Conservation (phyloP, 2,329 filamentous ascomycete species). For the Neonectria sp. region DNA sequence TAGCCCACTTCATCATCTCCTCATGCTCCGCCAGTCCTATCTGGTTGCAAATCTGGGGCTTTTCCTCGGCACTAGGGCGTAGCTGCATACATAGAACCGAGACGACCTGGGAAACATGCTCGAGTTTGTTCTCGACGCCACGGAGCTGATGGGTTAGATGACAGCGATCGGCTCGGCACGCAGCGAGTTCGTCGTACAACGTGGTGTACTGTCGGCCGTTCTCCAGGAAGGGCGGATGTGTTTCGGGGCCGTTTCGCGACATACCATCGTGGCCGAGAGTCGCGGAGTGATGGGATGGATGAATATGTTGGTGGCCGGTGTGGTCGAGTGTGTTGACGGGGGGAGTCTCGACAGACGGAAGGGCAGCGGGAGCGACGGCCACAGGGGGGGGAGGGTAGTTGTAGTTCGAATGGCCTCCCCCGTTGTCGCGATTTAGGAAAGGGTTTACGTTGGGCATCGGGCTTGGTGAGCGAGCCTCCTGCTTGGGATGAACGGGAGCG, state of each 20-base stretch:
- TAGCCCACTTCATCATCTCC: slow-evolving; percentile 1
- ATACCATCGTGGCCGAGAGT: neutral
- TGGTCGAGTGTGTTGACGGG: neutral
- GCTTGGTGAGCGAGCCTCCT: neutral
- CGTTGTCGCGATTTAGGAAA: neutral
- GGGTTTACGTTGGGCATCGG: neutral
- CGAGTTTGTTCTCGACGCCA: slow-evolving; percentile 6
- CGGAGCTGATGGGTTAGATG: neutral
- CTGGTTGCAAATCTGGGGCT: neutral
- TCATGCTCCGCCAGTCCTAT: neutral
- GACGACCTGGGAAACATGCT: neutral
- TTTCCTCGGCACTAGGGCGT: neutral
- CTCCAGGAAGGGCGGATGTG: neutral
- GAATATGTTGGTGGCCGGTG: neutral
- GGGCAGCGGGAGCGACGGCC: neutral
- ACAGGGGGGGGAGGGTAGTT: neutral
- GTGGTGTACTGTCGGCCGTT: neutral
- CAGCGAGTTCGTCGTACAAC: slow-evolving; percentile 2
- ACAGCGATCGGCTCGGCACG: slow-evolving; percentile 2
- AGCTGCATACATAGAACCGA: slow-evolving; percentile 2
- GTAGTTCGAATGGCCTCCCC: neutral
- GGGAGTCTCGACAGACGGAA: neutral
- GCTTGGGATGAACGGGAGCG: neutral
- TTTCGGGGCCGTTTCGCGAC: neutral
- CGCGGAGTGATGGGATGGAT: neutral